Evolutionary conservation across 495 filamentous ascomycete species (phyloP).

Genomic region (Xylaria grammica): DNA sequence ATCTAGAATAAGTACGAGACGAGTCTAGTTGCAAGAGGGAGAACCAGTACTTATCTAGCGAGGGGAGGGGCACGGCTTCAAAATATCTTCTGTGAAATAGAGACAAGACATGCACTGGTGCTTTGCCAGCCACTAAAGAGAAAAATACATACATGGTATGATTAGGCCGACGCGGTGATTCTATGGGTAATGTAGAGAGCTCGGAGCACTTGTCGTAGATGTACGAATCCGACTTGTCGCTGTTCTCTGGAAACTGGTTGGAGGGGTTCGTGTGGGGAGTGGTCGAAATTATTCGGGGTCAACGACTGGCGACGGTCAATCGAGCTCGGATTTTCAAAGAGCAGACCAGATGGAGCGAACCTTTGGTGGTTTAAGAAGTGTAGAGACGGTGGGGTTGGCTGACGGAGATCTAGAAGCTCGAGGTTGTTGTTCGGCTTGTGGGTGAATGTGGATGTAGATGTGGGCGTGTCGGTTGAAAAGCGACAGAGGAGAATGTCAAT

Average conservation of each 20-base stretch:
- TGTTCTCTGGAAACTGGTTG: no score
- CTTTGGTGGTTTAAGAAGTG: no score
- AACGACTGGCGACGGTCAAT: no score
- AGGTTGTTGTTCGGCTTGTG: neutral
- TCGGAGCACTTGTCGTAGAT: neutral
- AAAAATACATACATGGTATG: slow-evolving; percentile 4
- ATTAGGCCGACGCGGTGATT: neutral
- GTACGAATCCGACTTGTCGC: neutral
- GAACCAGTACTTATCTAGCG: neutral
- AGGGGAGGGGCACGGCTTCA: slow-evolving; percentile 3
- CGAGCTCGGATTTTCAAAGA: no score
- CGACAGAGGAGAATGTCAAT: no score
- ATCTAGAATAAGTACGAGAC: neutral
- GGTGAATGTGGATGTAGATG: neutral
- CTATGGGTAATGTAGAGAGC: neutral
- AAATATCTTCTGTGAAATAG: slow-evolving; percentile 6
- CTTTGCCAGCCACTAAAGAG: neutral
- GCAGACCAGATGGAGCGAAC: no score
- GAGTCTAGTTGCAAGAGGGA: neutral
- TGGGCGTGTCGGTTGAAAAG: no score
- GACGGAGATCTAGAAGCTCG: neutral
- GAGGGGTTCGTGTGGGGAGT: no score
- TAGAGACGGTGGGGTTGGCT: no score
- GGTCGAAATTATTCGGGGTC: no score
- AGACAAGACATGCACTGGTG: slow-evolving; percentile 5